These are phyloP conservation scores for Mayamaea pseudoterrestris DNA, from an alignment of 108 stramenopile genomes.

Conservation along the genomic window DNA sequence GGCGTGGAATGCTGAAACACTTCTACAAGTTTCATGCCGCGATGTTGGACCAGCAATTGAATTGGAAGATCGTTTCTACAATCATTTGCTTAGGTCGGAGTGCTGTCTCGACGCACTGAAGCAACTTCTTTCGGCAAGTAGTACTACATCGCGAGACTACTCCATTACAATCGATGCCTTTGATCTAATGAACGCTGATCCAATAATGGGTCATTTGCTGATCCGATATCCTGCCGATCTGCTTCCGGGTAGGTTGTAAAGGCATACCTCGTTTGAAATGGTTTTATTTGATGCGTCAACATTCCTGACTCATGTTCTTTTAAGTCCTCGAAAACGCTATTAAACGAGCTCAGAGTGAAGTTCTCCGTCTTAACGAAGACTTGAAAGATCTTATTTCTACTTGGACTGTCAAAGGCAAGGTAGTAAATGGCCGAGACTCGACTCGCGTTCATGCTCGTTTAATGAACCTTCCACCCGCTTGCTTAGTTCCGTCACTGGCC, in stretches of 20 bases:
- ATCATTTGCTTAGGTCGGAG: conserved; percentile 10
- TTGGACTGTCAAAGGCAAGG: too few relatives aligned
- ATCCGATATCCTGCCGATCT: conserved; percentile 63
- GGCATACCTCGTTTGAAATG: too few relatives aligned
- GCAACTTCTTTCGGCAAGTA: conserved; percentile 8
- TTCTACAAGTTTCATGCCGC: conserved; percentile 32
- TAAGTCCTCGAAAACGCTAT: conserved; percentile 67
- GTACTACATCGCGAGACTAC: conserved; percentile 27
- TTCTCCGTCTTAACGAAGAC: background rate
- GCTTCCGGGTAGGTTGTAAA: too few relatives aligned
- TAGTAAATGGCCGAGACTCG: too few relatives aligned
- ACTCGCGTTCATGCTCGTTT: conserved; percentile 80
- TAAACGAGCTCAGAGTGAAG: conserved; percentile 23
- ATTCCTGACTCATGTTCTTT: too few relatives aligned
- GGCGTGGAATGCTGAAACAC: conserved; percentile 28
- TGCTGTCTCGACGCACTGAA: conserved; percentile 16
- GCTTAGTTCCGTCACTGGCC: conserved; percentile 69
- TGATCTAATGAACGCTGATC: conserved; percentile 48
- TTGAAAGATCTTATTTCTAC: too few relatives aligned
- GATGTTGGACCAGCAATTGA: conserved; percentile 35
- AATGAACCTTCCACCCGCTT: conserved; percentile 78
- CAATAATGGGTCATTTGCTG: conserved; percentile 60
- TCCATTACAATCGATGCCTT: conserved; percentile 46
- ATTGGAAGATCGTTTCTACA: conserved; percentile 32
- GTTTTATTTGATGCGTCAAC: too few relatives aligned